phyloP scores from a whole-genome alignment of 2,329 filamentous ascomycete species.

The Penicillium vulpinum region DNA sequence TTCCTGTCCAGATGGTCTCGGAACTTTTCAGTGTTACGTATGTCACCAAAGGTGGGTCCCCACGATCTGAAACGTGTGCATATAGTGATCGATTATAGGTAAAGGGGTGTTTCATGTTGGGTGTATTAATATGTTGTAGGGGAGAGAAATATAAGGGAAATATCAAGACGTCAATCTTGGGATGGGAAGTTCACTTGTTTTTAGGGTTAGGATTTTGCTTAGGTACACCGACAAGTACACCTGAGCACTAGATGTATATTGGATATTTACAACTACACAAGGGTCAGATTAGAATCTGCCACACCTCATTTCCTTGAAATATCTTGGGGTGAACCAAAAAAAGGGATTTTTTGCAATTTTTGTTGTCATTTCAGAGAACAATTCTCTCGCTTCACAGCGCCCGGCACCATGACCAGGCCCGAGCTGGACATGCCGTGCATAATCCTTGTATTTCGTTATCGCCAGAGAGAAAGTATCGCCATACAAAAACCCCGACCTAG shows the following conservation, averaged over 20 bases:
- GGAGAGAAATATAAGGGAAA: background rate
- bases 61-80: conserved; percentile 11
- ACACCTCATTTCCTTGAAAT: conserved; percentile 41
- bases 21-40: background rate
- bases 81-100: background rate
- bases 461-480: conserved; percentile 30
- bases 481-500: conserved; percentile 29
- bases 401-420: conserved; percentile 38
- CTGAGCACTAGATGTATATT: background rate
- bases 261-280: background rate
- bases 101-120: background rate
- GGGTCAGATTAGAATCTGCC: background rate
- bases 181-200: background rate
- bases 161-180: background rate
- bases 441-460: conserved; percentile 34
- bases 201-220: background rate
- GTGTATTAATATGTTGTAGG: background rate
- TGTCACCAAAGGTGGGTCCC: conserved; percentile 12
- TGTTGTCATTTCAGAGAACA: conserved; percentile 44
- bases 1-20: background rate
- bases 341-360: conserved; percentile 28
- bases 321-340: conserved; percentile 54
- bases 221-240: too few species aligned
- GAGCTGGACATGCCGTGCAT: conserved; percentile 30
- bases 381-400: conserved; percentile 54